Base-by-base conservation (phyloP, 495 filamentous ascomycete genomes). In the Aspergillus sclerotiicarbonarius region DNA sequence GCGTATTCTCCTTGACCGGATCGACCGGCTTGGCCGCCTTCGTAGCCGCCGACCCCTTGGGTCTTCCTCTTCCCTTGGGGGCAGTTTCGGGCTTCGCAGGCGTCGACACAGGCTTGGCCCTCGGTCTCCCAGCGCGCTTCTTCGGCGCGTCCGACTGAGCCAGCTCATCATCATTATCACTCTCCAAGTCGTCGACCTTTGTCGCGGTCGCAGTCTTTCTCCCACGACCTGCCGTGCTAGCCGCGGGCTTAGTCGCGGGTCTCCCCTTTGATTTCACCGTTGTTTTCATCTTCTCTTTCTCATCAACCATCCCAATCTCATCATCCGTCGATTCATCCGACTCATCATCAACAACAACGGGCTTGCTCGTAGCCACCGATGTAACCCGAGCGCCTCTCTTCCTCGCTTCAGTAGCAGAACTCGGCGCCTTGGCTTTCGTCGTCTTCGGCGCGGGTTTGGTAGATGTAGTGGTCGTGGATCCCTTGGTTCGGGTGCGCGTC, bases 261-360 rank as follows among this genome's bases (percentile, higher is more conserved):
- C 62, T 64, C 8, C 53, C 62, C 29, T 56, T 63, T 4, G 63
- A 43, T 50, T 53, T 62, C 6, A 62, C 25, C 30, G 62, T 43
- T 21, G 60, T 64, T 3, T 13, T 50, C 21, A 13, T 9, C n/a
- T 62, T 63, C 21, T 54, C 59, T 43, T 62, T 62, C 0, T 16
- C 68, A 8, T 58, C 56, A 44, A 76, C 64, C 13, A 71, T 63
- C 0, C 63, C 70, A 44, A 78, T 63, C 56, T 78, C 76, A 62
- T 78, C 75, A 30, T 78, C 75, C 15, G 72, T 74, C 19, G 71
- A 62, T 16, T 66, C 74, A 21, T 74, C 74, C 1, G 66, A 58
- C 13, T 69, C 68, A 0, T 53, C 54, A 8, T 67, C 60, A 31
- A 48, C 54, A 8, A 67, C 60, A 31, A 48, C 49, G 10, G 21